A percentile compares a stretch with the other conserved stretches of the same genome.
Evolutionary conservation across 1,139 yeast genomes (phyloP).

Genomic region (Scheffersomyces quercinus): DNA sequence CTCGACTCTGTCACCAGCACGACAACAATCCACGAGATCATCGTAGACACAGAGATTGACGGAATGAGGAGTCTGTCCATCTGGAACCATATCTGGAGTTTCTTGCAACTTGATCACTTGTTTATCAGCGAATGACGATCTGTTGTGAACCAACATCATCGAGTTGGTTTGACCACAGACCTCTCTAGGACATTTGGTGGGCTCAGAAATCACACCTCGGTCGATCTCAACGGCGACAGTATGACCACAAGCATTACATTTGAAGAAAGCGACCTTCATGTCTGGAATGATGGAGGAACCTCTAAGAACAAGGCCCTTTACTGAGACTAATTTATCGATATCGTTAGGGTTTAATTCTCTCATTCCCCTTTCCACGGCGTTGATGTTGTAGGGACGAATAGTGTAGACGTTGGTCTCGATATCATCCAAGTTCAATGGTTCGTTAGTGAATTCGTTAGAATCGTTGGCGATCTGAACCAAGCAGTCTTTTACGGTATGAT

Average conservation of each 20-base stretch:
- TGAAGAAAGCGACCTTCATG: conserved; percentile 96
- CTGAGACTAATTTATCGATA: conserved; percentile 87
- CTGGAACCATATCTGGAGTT: conserved; percentile 98
- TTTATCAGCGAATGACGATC: conserved; percentile 91
- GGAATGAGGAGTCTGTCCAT: conserved; percentile 98
- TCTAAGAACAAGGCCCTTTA: conserved; percentile 88
- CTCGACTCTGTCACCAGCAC: conserved; percentile 97
- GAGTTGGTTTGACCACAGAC: conserved; percentile 85
- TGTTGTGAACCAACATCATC: conserved; percentile 87
- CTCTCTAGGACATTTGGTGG: conserved; percentile 86
- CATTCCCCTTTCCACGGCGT: conserved; percentile 71
- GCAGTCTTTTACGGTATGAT: conserved; percentile 89
- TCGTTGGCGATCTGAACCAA: conserved; percentile 78
- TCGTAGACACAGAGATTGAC: conserved; percentile 93
- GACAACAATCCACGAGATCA: conserved; percentile 88
- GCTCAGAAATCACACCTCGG: conserved; percentile 92
- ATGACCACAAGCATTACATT: conserved; percentile 93
- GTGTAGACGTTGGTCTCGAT: conserved; percentile 83
- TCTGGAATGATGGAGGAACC: conserved; percentile 94
- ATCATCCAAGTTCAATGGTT: conserved; percentile 53
- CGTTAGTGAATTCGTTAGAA: conserved; percentile 38
- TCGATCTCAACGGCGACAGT: conserved; percentile 91
- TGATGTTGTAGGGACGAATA: conserved; percentile 82
- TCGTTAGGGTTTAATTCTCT: conserved; percentile 94
- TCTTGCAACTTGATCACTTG: conserved; percentile 94